These are phyloP conservation scores for Leptodontidium sp. DNA, from an alignment of 2,329 filamentous ascomycete species.

Conservation along the genomic window DNA sequence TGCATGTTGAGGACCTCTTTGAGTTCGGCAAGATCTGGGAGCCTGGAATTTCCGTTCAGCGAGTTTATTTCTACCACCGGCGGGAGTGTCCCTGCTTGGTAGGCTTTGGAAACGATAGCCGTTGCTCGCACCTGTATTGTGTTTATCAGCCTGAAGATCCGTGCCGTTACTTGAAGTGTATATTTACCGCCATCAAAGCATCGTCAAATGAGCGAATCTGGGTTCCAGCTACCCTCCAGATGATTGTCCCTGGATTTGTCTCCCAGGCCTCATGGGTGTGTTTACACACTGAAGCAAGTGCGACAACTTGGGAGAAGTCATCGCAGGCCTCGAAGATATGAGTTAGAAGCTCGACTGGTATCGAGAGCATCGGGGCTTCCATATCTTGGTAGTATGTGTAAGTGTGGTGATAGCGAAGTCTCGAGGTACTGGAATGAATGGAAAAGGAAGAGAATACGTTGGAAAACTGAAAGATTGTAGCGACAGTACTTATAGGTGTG, in stretches of 20 bases:
- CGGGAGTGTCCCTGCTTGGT: constrained; percentile 27
- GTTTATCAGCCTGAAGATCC: constrained; percentile 16
- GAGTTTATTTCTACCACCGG: constrained; percentile 27
- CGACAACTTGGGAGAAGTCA: constrained; percentile 29
- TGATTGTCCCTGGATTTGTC: constrained; percentile 22
- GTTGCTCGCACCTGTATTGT: constrained; percentile 31
- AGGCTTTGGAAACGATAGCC: constrained; percentile 31
- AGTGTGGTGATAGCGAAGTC: too few relatives aligned
- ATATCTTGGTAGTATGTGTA: constrained; percentile 2
- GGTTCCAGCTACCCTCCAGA: constrained; percentile 28
- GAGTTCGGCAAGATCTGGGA: constrained; percentile 31
- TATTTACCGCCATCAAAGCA: constrained; percentile 35
- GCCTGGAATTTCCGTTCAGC: constrained; percentile 26
- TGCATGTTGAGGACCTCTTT: constrained; percentile 35
- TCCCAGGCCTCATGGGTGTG: constrained; percentile 29
- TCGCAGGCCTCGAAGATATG: constrained; percentile 33
- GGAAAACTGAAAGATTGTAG: too few relatives aligned
- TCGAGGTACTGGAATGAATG: too few relatives aligned
- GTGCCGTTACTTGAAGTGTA: neutral
- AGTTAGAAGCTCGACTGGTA: constrained; percentile 29
- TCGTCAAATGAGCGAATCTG: constrained; percentile 33
- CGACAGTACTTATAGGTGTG: too few relatives aligned
- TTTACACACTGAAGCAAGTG: constrained; percentile 32
- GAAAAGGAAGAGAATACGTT: too few relatives aligned
- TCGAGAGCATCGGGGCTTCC: constrained; percentile 25